Conservation (phyloP, 345 rosid genomes). For the Eutrema japonicum region DNA sequence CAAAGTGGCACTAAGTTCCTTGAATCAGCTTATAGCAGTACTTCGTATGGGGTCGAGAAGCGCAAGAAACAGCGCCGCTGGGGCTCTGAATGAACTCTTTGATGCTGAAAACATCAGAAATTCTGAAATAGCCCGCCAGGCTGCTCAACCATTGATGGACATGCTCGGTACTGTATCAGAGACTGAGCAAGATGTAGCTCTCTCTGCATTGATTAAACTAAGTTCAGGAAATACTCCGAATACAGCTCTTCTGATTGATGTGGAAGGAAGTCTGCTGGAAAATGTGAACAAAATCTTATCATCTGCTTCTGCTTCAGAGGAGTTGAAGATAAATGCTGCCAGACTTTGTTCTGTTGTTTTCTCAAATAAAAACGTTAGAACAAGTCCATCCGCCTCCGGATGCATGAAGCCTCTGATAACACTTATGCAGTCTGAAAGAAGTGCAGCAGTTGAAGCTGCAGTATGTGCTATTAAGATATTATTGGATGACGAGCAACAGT, state of each 20-base stretch:
- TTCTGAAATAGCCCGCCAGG: slow-evolving; percentile 74
- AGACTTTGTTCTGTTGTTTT: slow-evolving; percentile 68
- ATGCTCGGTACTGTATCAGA: slow-evolving; percentile 76
- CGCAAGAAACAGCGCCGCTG: slow-evolving; percentile 82
- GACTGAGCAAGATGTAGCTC: slow-evolving; percentile 78
- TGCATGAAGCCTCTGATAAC: slow-evolving; percentile 67
- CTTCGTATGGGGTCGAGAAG: slow-evolving; percentile 74
- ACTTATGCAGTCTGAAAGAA: slow-evolving; percentile 62
- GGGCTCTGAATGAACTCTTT: slow-evolving; percentile 80
- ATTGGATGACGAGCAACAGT: slow-evolving; percentile 71
- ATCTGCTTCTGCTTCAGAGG: slow-evolving; percentile 63
- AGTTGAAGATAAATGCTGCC: slow-evolving; percentile 76
- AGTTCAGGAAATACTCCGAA: slow-evolving; percentile 61
- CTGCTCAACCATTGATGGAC: slow-evolving; percentile 82
- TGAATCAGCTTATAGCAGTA: slow-evolving; percentile 90
- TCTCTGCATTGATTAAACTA: slow-evolving; percentile 72
- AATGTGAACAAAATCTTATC: slow-evolving; percentile 62
- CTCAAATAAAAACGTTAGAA: slow-evolving; percentile 57
- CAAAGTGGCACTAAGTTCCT: slow-evolving; percentile 68
- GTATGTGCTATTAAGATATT: slow-evolving; percentile 76
- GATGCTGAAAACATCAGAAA: slow-evolving; percentile 68
- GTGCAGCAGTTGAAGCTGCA: slow-evolving; percentile 61
- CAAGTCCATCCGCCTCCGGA: slow-evolving; percentile 57
- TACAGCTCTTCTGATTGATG: slow-evolving; percentile 54
- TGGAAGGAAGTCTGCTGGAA: slow-evolving; percentile 69